Base-by-base conservation (phyloP, 768 basidiomycete genomes). In the Agrocybe pediades region DNA sequence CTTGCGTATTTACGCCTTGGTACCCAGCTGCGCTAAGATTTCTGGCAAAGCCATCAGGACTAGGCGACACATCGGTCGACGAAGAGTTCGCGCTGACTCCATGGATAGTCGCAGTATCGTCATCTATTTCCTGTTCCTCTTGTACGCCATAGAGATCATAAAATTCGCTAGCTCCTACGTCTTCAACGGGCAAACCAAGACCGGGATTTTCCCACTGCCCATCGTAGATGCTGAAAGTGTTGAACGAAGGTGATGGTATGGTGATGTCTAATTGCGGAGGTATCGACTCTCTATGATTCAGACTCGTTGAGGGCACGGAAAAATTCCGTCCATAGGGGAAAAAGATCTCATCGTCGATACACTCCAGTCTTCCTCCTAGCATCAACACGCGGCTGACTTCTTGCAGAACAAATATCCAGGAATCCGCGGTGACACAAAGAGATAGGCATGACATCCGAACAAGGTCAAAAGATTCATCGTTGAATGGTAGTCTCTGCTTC, bases 381-480 rank as follows among this genome's bases (percentile, higher is more conserved):
- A 71, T 73, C 6, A 91, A 72, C 9, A 92, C 80, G 36, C 90
- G 84, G 41, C 74, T 67, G 3, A 79, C 80, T 74, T 92, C 86
- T 2, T 70, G 66, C 25, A 92, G 57, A 9, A 92, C 73, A 24
- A 72, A 71, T 19, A 76, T 68, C 90, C 90, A 91, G 25, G 75
- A 69, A 4, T 79, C 73, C 33, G 73, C 62, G 2, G 88, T 83
- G 33, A 92, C 73, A 56, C 77, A 80, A 16, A 87, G 72, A 13
- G 78, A 71, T 9, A 88, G 70, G 55, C 87, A 83, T n/a, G 87
- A 83, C 78, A 91, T 82, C 45, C 88, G 78, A 36, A 92, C 82
- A 43, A 86, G 71, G 62, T 91, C 87, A 57, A 91, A 90, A 1
- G 74, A 73, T 41, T 78, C 71, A 59, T 80, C 78, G 0, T 71